These are phyloP conservation scores for Backusella liffmaniae DNA, from an alignment of 192 early-diverging fungal genomes.

Conservation along the genomic window DNA sequence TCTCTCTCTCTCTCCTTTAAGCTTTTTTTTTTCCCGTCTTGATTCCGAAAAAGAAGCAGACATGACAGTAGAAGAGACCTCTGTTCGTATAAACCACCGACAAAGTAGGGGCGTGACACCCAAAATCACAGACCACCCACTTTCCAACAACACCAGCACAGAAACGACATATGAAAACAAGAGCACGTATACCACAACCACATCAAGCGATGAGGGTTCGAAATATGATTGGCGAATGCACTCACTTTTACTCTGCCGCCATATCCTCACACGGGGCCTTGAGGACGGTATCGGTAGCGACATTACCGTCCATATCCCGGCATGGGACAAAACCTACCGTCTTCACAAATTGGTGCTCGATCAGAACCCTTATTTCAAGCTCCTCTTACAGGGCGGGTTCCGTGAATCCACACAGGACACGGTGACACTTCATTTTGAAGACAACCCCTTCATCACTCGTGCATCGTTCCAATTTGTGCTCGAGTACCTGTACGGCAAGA, in stretches of 20 bases:
- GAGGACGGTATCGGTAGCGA: constrained; percentile 49
- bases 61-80: not conserved
- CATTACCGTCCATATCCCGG: constrained; percentile 38
- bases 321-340: constrained; percentile 46
- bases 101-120: not conserved
- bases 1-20: no score
- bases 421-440: constrained; percentile 48
- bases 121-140: constrained; percentile 21
- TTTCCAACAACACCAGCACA: not conserved
- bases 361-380: constrained; percentile 52
- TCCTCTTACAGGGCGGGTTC: constrained; percentile 47
- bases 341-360: constrained; percentile 54
- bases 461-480: constrained; percentile 56
- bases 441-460: constrained; percentile 44
- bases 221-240: constrained; percentile 33
- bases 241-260: constrained; percentile 31
- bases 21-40: not conserved
- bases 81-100: not conserved
- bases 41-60: not conserved
- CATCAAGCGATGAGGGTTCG: not conserved
- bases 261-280: constrained; percentile 48
- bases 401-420: constrained; percentile 30
- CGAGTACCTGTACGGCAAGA: constrained; percentile 47
- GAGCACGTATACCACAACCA: not conserved
- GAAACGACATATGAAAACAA: not conserved